Conservation (phyloP, 805 yeast species). For the Cyberlindnera petersonii region DNA sequence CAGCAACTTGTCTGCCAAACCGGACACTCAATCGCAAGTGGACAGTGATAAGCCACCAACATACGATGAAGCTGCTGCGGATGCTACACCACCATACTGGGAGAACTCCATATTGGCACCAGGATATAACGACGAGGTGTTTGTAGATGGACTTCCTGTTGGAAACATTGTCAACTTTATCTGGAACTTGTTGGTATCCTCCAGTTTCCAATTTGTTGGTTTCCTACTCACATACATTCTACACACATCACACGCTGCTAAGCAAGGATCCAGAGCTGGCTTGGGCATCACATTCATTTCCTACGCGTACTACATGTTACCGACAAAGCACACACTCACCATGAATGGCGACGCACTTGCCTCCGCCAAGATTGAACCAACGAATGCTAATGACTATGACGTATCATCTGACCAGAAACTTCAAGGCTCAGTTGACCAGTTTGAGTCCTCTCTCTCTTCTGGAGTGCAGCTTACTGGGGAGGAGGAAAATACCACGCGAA, state of each 20-base stretch:
- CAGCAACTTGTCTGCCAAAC: conserved; percentile 87
- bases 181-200: conserved; percentile 86
- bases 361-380: conserved; percentile 44
- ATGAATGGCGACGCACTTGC: conserved; percentile 21
- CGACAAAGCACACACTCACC: conserved; percentile 33
- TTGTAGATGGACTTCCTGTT: conserved; percentile 93
- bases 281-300: conserved; percentile 79
- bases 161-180: conserved; percentile 84
- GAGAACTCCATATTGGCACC: conserved; percentile 82
- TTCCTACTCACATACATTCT: conserved; percentile 84
- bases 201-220: conserved; percentile 93
- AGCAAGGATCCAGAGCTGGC: conserved; percentile 91
- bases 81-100: conserved; percentile 95
- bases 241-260: conserved; percentile 96
- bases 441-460: conserved; percentile 20
- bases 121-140: conserved; percentile 76
- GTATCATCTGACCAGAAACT: conserved; percentile 28
- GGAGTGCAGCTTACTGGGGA: conserved; percentile 19
- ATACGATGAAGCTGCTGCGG: conserved; percentile 93
- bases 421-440: conserved; percentile 27
- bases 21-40: conserved; percentile 41
- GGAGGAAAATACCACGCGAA: conserved; percentile 1
- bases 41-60: conserved; percentile 67
- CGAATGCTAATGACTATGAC: conserved; percentile 56
- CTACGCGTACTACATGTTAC: conserved; percentile 58